Conservation (phyloP, 192 early-diverging fungal species). For the Coemansia sp. region DNA sequence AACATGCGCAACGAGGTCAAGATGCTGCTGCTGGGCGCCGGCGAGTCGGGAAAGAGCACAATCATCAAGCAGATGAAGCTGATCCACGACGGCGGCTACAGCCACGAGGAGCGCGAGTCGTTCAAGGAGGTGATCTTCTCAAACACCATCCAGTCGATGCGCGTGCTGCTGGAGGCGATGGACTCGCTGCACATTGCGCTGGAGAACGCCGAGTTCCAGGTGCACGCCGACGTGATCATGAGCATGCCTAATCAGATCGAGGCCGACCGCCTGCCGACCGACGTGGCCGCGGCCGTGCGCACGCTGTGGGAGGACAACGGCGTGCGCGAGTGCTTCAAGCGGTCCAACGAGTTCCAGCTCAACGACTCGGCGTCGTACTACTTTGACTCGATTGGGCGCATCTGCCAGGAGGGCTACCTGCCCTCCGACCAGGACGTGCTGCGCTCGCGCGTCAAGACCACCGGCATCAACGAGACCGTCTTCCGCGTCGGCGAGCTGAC, state of each 20-base stretch:
- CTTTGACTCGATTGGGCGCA: constrained; percentile 91
- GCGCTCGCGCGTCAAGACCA: constrained; percentile 94
- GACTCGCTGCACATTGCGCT: constrained; percentile 74
- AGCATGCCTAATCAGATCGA: constrained; percentile 84
- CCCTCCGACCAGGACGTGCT: constrained; percentile 97
- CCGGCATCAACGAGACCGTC: constrained; percentile 93
- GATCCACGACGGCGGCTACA: constrained; percentile 94
- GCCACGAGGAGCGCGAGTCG: constrained; percentile 80
- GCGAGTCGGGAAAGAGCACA: constrained; percentile 96
- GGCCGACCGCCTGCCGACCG: constrained; percentile 74
- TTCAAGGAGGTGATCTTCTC: constrained; percentile 96
- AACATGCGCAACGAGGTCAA: constrained; percentile 88
- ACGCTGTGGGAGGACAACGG: constrained; percentile 81
- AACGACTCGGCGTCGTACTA: constrained; percentile 98
- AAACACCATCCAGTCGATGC: constrained; percentile 95
- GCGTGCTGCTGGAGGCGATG: constrained; percentile 95
- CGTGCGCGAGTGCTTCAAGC: constrained; percentile 74
- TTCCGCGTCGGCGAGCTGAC: constrained; percentile 88
- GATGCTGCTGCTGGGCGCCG: constrained; percentile 90
- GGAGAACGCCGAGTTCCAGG: constrained; percentile 63
- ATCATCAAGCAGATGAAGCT: constrained; percentile 99
- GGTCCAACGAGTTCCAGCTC: constrained; percentile 89
- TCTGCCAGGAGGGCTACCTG: constrained; percentile 71
- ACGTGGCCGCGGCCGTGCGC: constrained; percentile 75
- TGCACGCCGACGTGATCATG: constrained; percentile 69